phyloP scores from a whole-genome alignment of 2,329 filamentous ascomycete genomes.

The Rutstroemia sp. region DNA sequence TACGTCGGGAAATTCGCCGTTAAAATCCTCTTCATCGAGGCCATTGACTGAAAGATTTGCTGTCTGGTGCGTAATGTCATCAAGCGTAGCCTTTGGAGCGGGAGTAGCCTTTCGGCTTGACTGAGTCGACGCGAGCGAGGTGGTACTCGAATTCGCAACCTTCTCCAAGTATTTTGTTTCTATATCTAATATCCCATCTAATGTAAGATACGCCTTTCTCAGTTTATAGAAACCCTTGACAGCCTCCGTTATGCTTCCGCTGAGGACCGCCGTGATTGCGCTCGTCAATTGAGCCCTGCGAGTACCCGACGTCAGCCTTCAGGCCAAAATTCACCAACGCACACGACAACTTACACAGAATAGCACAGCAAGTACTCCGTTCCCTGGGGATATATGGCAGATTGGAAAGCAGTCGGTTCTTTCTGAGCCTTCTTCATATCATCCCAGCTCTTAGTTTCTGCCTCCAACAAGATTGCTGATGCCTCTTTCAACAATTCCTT shows the following conservation, averaged over 20 bases:
- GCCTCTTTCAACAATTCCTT: slow-evolving; percentile 86
- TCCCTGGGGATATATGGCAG: slow-evolving; percentile 66
- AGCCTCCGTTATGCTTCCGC: slow-evolving; percentile 86
- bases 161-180: slow-evolving; percentile 52
- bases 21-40: background rate
- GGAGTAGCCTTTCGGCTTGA: background rate
- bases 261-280: slow-evolving; percentile 80
- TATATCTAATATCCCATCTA: slow-evolving; percentile 70
- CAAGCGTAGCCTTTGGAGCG: background rate
- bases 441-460: slow-evolving; percentile 68
- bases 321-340: background rate
- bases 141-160: slow-evolving; percentile 13
- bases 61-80: background rate
- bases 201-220: slow-evolving; percentile 75
- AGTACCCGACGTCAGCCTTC: slow-evolving; percentile 1
- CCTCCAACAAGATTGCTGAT: slow-evolving; percentile 60
- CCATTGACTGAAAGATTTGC: background rate
- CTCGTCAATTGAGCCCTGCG: slow-evolving; percentile 74
- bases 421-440: slow-evolving; percentile 71
- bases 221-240: slow-evolving; percentile 90
- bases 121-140: slow-evolving; percentile 11
- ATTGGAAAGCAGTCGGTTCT: slow-evolving; percentile 48
- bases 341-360: slow-evolving; percentile 38
- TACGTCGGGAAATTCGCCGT: background rate
- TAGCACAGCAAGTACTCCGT: slow-evolving; percentile 81